These are phyloP conservation scores for Paracorniculantispora psalliotae DNA, from an alignment of 2,329 filamentous ascomycete species.

Conservation along the genomic window DNA sequence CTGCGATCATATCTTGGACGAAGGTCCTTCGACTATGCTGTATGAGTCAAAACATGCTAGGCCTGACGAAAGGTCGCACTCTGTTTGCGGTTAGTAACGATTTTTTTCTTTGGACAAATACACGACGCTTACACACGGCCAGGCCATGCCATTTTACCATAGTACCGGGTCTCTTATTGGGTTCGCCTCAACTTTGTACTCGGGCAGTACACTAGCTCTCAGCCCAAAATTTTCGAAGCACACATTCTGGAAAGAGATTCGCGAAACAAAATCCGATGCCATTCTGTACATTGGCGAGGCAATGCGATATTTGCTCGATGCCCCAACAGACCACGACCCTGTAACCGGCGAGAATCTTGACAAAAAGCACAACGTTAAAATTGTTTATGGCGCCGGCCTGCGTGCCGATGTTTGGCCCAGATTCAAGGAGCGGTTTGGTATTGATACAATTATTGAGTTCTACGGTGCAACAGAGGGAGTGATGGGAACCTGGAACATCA, in stretches of 20 bases:
- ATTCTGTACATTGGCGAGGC: conserved; percentile 89
- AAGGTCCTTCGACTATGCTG: conserved; percentile 41
- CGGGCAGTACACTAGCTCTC: conserved; percentile 63
- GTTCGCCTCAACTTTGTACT: conserved; percentile 55
- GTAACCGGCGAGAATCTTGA: conserved; percentile 66
- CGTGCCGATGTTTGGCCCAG: conserved; percentile 79
- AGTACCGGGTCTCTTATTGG: conserved; percentile 70
- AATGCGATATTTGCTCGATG: conserved; percentile 72
- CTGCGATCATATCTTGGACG: conserved; percentile 61
- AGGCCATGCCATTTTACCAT: conserved; percentile 88
- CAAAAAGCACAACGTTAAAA: conserved; percentile 62
- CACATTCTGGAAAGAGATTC: conserved; percentile 71
- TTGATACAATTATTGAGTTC: conserved; percentile 71
- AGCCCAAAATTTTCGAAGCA: conserved; percentile 73
- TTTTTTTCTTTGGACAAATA: background rate
- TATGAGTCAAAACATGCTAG: conserved; percentile 52
- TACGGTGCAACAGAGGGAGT: conserved; percentile 75
- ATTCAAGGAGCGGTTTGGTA: conserved; percentile 76
- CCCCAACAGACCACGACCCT: conserved; percentile 57
- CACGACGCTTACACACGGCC: background rate
- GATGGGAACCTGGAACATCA: conserved; percentile 66
- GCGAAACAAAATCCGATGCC: conserved; percentile 63
- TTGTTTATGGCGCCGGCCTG: conserved; percentile 79
- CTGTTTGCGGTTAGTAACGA: conserved; percentile 12
- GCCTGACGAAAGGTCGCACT: conserved; percentile 48